Conservation (phyloP, 2,329 filamentous ascomycete species). For the Mycosphaerella sp. region DNA sequence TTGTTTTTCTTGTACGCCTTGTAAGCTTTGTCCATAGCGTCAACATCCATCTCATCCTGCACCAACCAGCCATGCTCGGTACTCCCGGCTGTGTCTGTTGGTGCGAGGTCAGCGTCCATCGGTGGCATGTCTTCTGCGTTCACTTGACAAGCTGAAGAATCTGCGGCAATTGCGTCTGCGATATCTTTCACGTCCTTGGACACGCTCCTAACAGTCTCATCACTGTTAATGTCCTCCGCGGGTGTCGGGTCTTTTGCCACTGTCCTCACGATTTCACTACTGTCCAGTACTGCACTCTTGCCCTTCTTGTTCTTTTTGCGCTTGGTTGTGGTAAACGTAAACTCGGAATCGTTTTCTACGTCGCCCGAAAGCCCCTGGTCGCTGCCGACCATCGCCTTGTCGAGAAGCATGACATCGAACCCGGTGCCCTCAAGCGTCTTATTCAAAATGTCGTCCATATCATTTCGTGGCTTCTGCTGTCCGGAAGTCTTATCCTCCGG, state of each 20-base stretch:
- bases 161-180: not conserved
- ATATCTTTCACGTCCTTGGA: too few relatives aligned
- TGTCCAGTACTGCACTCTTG: constrained; percentile 34
- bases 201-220: too few relatives aligned
- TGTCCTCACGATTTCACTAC: constrained; percentile 22
- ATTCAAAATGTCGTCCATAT: constrained; percentile 35
- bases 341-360: constrained; percentile 26
- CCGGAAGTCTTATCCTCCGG: not conserved
- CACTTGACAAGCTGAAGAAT: not conserved
- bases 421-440: constrained; percentile 32
- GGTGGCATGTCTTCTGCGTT: not conserved
- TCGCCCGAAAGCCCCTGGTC: constrained; percentile 19
- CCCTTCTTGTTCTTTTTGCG: constrained; percentile 44
- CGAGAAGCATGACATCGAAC: constrained; percentile 35
- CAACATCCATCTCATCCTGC: constrained; percentile 31
- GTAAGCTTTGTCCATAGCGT: constrained; percentile 33
- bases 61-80: constrained; percentile 14
- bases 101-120: not conserved
- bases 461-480: constrained; percentile 18
- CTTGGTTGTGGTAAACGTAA: constrained; percentile 35
- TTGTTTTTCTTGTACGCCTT: constrained; percentile 33
- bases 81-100: not conserved
- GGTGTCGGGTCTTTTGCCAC: constrained; percentile 2
- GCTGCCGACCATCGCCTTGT: constrained; percentile 34
- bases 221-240: not conserved